Percentiles rank a stretch among this genome's conserved stretches.
phyloP scores from a whole-genome alignment of 2,329 filamentous ascomycete species.

The Fusarium coffeatum region DNA sequence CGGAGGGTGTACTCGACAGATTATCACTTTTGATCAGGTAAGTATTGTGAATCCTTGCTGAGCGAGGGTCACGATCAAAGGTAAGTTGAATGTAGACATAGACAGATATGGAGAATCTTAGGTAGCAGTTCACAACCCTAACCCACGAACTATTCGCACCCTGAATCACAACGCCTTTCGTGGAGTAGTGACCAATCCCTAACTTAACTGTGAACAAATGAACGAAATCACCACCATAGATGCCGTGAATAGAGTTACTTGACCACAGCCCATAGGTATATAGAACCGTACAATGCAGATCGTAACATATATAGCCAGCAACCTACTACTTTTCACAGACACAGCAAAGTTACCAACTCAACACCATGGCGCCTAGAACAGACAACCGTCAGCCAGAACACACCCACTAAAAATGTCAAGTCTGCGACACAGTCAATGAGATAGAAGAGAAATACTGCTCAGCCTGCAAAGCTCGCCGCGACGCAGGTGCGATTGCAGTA shows the following conservation, averaged over 20 bases:
- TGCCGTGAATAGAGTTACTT: too few relatives aligned
- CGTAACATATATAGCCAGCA: too few relatives aligned
- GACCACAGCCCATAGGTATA: too few relatives aligned
- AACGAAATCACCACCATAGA: too few relatives aligned
- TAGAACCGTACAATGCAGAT: too few relatives aligned
- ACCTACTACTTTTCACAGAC: too few relatives aligned
- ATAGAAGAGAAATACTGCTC: too few relatives aligned
- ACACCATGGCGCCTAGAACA: not conserved
- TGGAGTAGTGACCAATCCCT: fast-evolving
- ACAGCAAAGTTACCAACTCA: fast-evolving
- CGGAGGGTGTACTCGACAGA: too few relatives aligned
- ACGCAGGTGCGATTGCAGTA: fast-evolving
- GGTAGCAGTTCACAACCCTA: not conserved
- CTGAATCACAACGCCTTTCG: fast-evolving
- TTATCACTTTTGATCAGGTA: not conserved
- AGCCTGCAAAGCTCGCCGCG: not conserved
- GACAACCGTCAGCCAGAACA: not conserved
- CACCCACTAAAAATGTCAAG: not conserved
- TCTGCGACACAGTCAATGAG: not conserved
- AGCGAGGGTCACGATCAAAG: too few relatives aligned
- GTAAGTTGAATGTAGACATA: not conserved
- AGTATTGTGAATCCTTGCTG: too few relatives aligned
- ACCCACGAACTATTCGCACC: not conserved
- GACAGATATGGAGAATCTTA: too few relatives aligned
- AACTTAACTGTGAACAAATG: too few relatives aligned